Evolutionary conservation across 2,329 filamentous ascomycete species (phyloP).

Genomic region (Teratosphaeria epicoccoides): DNA sequence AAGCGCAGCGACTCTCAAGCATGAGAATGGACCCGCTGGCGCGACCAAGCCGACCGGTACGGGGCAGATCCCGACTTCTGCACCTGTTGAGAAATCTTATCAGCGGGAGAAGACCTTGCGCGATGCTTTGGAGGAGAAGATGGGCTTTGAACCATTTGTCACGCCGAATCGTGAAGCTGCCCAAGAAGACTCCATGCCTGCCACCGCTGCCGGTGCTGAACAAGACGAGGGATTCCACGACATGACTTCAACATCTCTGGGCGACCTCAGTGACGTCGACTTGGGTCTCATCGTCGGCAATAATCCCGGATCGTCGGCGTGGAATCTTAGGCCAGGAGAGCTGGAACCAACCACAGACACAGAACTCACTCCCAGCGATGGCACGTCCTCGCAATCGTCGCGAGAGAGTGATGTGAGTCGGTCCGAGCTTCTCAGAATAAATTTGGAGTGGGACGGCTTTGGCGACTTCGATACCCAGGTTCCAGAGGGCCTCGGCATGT

Average conservation of each 20-base stretch:
- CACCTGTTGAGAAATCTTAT: neutral
- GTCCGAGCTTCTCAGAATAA: conserved; percentile 32
- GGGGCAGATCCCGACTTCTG: conserved; percentile 5
- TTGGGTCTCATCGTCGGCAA: conserved; percentile 8
- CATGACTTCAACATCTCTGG: neutral
- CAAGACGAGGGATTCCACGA: neutral
- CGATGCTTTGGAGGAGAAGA: conserved; percentile 21
- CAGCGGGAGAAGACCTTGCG: conserved; percentile 20
- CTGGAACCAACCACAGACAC: neutral
- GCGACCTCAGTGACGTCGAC: conserved; percentile 6
- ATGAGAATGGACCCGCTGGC: conserved; percentile 21
- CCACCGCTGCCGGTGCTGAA: neutral
- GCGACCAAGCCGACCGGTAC: conserved; percentile 7
- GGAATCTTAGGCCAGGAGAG: neutral
- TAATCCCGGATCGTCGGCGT: neutral
- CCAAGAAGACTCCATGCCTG: neutral
- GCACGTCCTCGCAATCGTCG: conserved; percentile 23
- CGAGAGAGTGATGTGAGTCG: conserved; percentile 34
- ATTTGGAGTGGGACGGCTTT: conserved; percentile 23
- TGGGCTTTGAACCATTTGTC: conserved; percentile 10
- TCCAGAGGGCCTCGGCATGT: conserved; percentile 8
- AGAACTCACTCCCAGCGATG: conserved; percentile 20
- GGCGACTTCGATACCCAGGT: conserved; percentile 24
- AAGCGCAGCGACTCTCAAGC: conserved; percentile 21
- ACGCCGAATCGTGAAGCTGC: neutral